phyloP scores from a whole-genome alignment of 495 filamentous ascomycete genomes.

The Rhypophila decipiens region DNA sequence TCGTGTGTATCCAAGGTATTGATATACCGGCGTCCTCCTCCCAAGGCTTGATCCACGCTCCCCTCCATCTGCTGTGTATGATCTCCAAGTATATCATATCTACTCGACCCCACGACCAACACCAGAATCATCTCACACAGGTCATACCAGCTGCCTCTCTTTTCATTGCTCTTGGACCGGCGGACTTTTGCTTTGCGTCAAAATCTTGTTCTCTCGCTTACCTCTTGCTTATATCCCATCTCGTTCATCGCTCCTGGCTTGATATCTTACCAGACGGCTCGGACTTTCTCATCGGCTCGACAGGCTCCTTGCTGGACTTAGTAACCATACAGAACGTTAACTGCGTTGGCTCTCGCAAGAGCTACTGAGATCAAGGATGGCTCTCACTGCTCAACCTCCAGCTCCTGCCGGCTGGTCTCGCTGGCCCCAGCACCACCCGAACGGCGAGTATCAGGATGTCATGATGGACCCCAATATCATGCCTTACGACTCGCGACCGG shows the following conservation, averaged over 20 bases:
- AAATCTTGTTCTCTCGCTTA: not conserved
- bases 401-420: slow-evolving; percentile 31
- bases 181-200: not conserved
- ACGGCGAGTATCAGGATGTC: slow-evolving; percentile 26
- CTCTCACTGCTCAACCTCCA: slow-evolving; percentile 29
- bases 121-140: not conserved
- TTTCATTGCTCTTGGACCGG: not conserved
- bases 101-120: not conserved
- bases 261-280: not conserved
- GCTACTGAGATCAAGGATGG: slow-evolving; percentile 34
- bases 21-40: not conserved
- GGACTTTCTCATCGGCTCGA: not conserved
- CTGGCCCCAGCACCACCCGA: slow-evolving; percentile 34
- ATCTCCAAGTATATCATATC: not conserved
- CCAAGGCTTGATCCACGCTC: too few species aligned
- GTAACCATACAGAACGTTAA: not conserved
- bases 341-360: not conserved
- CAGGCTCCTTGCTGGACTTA: not conserved
- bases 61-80: too few species aligned
- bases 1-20: not conserved
- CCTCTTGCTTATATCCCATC: too few species aligned
- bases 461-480: slow-evolving; percentile 32
- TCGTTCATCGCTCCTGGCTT: too few species aligned
- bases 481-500: slow-evolving; percentile 26
- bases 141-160: not conserved